Base-by-base conservation (phyloP, 257 asterid species). In the Forsythia viridissima region DNA sequence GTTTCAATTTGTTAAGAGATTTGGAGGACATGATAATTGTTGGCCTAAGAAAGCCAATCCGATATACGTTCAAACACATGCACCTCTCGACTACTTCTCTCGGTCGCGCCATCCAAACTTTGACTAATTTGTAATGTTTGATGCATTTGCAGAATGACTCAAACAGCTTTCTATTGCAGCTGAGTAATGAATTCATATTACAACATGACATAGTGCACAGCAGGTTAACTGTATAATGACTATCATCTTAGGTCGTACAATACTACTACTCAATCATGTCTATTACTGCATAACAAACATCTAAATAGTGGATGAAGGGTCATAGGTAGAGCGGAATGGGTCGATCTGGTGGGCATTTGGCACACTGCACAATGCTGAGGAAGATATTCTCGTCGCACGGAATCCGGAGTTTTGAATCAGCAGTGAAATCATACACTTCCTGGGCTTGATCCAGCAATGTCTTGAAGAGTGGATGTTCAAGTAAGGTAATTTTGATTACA, bases 381-480 rank as follows among this genome's bases (percentile, higher is more conserved):
- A 88, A 88, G 55, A 80, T 63, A 75, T 78, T 82, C 87, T 86
- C 90, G 0, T 88, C 83, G 6, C 92, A 86, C 16, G 90, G 89
- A 18, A 88, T 82, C 55, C 87, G 77, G 74, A 86, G 86, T 78
- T 84, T 88, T 2, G 88, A 80, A 63, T 66, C 77, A 3, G 85
- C 52, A 13, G 73, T 72, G 76, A 84, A 84, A 69, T 83, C 90
- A 59, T 76, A 84, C 9, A 77, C 82, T n/a, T 86, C 90, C 66
- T 63, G 87, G 75, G 90, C 88, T 79, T 84, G 89, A 84, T 88
- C 88, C 57, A 86, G 80, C 81, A 84, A 80, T 11, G 89, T 85
- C 61, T 78, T 81, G 81, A 88, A 86, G 30, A 86, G 80, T 0
- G 92, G 90, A 63, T 88, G 90, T 77, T 86, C 71, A 42, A 88